Base-by-base conservation (phyloP, 2,329 filamentous ascomycete genomes). In the Rachicladosporium sp. region DNA sequence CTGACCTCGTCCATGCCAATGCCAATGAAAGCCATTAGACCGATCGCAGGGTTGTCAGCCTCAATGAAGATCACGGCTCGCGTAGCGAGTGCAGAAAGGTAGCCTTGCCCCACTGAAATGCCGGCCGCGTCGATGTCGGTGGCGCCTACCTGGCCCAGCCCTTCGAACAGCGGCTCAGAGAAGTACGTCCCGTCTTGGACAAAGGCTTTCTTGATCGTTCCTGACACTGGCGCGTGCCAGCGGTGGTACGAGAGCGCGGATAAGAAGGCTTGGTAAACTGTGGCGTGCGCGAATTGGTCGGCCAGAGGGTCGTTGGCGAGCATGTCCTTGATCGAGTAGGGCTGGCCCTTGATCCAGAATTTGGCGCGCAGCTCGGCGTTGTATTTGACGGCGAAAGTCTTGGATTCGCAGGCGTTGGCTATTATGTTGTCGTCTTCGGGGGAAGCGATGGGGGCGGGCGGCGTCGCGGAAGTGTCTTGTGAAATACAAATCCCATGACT, bases 1-100 rank as follows among this genome's bases (percentile, higher is more conserved):
- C 73, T 79, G 9, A 86, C 81, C 59, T 88, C 82, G 32, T 76
- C 78, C 82, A 87, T 86, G 1, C 82, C 82, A 3, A 87, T 71
- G 1, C 73, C 76, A 9, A 87, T 63, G 46, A 86, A 80, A 0
- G 71, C 77, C 67, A 87, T 72, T 27, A 86, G 60, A 0, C 82
- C 82, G 30, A 86, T 76, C 1, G 65, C 66, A 1, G 68, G 65
- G 46, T 82, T 78, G 46, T 83, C 79, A 0, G 80, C 78, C 55
- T 85, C 69, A 43, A 86, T 74, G 52, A 82, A 74, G 46, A 87
- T 76, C 33, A 87, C 58, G 0, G 75, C 80, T 4, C 82, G 66
- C 3, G 82, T 80, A 0, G 82, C 81, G n/a, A 81, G 62, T 0
- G 72, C 67, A 0, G 76, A 74, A 29, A 85, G 59, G 46, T 84